A percentile compares a stretch with the other conserved stretches of the same genome.
These are phyloP conservation scores for Quercus gilva DNA, from an alignment of 306 rosid genomes.

Conservation along the genomic window DNA sequence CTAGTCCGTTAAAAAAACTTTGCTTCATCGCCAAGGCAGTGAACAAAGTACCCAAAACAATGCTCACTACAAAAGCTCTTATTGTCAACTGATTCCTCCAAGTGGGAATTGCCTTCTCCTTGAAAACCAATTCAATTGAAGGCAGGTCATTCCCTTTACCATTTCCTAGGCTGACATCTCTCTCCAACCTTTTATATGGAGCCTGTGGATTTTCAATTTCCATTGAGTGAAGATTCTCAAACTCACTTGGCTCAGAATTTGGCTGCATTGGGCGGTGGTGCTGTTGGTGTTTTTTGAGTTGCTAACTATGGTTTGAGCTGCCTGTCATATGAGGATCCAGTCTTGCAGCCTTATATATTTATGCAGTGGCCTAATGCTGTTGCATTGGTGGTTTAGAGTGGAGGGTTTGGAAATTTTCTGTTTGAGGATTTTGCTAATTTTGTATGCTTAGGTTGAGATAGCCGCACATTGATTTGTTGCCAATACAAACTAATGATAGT, in stretches of 20 bases:
- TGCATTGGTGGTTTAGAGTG: neutral
- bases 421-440: neutral
- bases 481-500: neutral
- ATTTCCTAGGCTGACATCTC: neutral
- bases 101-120: neutral
- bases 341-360: neutral
- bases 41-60: neutral
- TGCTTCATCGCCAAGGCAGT: neutral
- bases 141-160: neutral
- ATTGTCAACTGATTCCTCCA: neutral
- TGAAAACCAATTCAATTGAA: neutral
- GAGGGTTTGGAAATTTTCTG: neutral
- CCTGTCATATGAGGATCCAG: neutral
- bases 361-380: neutral
- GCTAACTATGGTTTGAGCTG: neutral
- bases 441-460: neutral
- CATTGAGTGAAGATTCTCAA: too few relatives aligned
- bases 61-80: neutral
- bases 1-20: neutral
- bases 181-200: neutral
- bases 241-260: neutral
- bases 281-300: neutral
- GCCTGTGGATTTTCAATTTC: neutral
- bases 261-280: neutral
- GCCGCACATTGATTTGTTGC: neutral